Conservation (phyloP, 352 stramenopile genomes). For the Globisporangium camurandrum region DNA sequence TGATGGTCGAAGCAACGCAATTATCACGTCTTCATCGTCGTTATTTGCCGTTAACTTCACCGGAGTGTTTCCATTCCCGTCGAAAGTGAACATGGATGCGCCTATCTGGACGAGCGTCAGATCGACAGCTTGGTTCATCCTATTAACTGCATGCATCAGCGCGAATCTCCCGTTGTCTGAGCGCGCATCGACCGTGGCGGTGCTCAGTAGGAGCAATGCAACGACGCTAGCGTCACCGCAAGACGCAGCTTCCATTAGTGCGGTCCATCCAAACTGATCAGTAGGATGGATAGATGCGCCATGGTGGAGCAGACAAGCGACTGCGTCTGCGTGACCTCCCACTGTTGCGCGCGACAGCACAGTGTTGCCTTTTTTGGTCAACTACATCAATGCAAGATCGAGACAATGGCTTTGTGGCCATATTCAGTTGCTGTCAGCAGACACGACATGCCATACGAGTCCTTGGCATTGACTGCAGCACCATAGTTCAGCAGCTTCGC, state of each 20-base stretch:
- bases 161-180: background rate
- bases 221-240: background rate
- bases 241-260: background rate
- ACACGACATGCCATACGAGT: background rate
- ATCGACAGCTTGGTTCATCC: background rate
- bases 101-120: background rate
- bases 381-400: background rate
- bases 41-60: background rate
- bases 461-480: background rate
- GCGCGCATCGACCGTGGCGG: background rate
- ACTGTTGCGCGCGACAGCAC: background rate
- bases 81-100: background rate
- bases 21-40: background rate
- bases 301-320: background rate
- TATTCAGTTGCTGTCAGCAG: background rate
- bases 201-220: background rate
- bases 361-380: background rate
- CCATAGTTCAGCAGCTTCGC: background rate
- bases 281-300: background rate
- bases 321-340: background rate
- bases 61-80: background rate
- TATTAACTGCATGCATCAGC: background rate
- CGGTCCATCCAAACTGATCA: background rate
- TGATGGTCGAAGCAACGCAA: background rate
- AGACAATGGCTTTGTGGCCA: background rate